These are phyloP conservation scores for Cinchona pubescens DNA, from an alignment of 257 asterid species.

Conservation along the genomic window DNA sequence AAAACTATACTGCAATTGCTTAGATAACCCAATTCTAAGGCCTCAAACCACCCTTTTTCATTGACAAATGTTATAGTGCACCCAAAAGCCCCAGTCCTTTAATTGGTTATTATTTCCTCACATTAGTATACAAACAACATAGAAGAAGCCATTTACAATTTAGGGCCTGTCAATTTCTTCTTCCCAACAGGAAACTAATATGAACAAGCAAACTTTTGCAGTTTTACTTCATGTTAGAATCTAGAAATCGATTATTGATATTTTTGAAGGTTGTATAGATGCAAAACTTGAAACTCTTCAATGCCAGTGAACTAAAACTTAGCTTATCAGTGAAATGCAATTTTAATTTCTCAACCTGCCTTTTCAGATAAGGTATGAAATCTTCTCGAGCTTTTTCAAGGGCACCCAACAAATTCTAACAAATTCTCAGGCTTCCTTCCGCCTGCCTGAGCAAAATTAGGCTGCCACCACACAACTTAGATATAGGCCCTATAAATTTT, in stretches of 20 bases:
- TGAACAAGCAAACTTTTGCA: neutral
- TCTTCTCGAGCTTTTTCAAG: conserved; percentile 74
- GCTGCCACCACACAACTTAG: conserved; percentile 90
- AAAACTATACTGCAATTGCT: no score
- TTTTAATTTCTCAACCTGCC: conserved; percentile 25
- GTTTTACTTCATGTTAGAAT: neutral
- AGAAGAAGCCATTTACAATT: neutral
- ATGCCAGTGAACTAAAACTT: neutral
- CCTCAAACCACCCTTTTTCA: neutral
- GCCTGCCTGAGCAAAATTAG: conserved; percentile 92
- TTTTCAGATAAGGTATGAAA: conserved; percentile 48
- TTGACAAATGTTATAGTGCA: neutral
- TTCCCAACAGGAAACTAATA: neutral
- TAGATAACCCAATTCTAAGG: neutral
- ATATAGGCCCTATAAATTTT: conserved; percentile 77
- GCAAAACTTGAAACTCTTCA: neutral
- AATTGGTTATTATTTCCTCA: neutral
- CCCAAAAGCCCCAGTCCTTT: neutral
- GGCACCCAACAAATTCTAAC: no score
- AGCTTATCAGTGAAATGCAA: neutral
- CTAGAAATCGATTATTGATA: neutral
- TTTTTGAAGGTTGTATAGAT: neutral
- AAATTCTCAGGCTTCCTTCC: conserved; percentile 83
- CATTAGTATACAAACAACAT: neutral
- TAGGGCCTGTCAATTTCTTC: neutral